Evolutionary conservation across 2,329 filamentous ascomycete species (phyloP).

Genomic region (Xylariaceae sp.): DNA sequence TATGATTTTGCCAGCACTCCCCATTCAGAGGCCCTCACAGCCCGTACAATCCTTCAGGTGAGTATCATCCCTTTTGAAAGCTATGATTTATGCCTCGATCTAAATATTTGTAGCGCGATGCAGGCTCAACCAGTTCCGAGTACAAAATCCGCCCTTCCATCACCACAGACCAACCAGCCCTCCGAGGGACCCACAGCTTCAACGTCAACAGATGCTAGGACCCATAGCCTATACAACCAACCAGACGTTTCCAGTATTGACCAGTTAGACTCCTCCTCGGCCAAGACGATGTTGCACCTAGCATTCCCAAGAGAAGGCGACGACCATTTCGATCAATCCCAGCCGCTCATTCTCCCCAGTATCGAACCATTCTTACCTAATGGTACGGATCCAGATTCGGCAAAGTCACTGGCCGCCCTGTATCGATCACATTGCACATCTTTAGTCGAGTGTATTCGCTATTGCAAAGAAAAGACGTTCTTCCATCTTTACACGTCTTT

Average conservation of each 20-base stretch:
- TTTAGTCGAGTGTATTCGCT: conserved; percentile 89
- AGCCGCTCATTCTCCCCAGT: conserved; percentile 73
- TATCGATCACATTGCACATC: conserved; percentile 95
- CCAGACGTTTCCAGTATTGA: conserved; percentile 52
- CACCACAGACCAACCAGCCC: conserved; percentile 35
- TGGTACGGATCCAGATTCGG: conserved; percentile 80
- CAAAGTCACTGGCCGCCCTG: conserved; percentile 76
- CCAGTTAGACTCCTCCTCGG: conserved; percentile 50
- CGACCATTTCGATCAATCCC: conserved; percentile 55
- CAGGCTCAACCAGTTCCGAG: conserved; percentile 29
- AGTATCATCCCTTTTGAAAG: conserved; percentile 20
- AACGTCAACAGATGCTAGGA: conserved; percentile 30
- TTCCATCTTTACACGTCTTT: conserved; percentile 94
- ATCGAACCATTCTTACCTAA: conserved; percentile 75
- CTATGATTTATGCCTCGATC: neutral
- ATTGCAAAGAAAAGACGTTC: conserved; percentile 94
- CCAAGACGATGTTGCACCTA: conserved; percentile 54
- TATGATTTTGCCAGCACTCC: conserved; percentile 41
- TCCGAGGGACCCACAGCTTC: conserved; percentile 25
- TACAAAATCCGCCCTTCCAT: conserved; percentile 31
- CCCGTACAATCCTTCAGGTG: conserved; percentile 49
- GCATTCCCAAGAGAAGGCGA: conserved; percentile 56
- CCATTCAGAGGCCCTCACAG: conserved; percentile 44
- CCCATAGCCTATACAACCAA: conserved; percentile 54
- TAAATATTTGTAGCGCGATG: conserved; percentile 30